Percentiles rank a stretch among this genome's conserved stretches.
These are phyloP conservation scores for Nitzschia inconspicua DNA, from an alignment of 108 stramenopile species.

Conservation along the genomic window DNA sequence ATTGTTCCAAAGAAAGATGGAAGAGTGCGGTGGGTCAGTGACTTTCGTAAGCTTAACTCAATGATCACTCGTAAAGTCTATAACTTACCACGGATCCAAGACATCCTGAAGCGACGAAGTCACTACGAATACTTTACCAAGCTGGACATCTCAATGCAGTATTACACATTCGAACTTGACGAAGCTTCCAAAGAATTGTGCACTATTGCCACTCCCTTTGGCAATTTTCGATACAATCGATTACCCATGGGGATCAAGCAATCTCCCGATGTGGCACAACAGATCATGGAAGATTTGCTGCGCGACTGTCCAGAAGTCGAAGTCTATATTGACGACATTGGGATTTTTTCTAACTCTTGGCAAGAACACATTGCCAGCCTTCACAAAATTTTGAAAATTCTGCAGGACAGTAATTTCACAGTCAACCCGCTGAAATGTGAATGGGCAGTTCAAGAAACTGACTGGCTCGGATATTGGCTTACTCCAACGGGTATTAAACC, in stretches of 20 bases:
- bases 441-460: conserved; percentile 30
- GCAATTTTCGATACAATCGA: conserved; percentile 28
- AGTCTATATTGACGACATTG: conserved; percentile 50
- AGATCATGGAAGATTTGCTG: conserved; percentile 35
- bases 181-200: too few species aligned
- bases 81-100: conserved; percentile 14
- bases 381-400: neutral
- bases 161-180: conserved; percentile 2
- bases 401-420: conserved; percentile 25
- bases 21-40: conserved; percentile 34
- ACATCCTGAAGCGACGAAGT: conserved; percentile 9
- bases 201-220: conserved; percentile 50
- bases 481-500: conserved; percentile 36
- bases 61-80: conserved; percentile 6
- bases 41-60: conserved; percentile 30
- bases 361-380: conserved; percentile 20
- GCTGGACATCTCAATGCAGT: conserved; percentile 25
- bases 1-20: conserved; percentile 42
- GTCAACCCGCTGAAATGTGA: too few species aligned
- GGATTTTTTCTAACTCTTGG: conserved; percentile 32
- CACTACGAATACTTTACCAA: conserved; percentile 20
- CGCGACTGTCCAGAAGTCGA: conserved; percentile 19
- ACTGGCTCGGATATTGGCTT: conserved; percentile 39
- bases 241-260: conserved; percentile 48
- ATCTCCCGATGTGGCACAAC: conserved; percentile 48